A percentile compares a stretch with the other conserved stretches of the same genome.
Evolutionary conservation across 1,139 yeast genomes (phyloP).

Genomic region (Protomyces inundatus): DNA sequence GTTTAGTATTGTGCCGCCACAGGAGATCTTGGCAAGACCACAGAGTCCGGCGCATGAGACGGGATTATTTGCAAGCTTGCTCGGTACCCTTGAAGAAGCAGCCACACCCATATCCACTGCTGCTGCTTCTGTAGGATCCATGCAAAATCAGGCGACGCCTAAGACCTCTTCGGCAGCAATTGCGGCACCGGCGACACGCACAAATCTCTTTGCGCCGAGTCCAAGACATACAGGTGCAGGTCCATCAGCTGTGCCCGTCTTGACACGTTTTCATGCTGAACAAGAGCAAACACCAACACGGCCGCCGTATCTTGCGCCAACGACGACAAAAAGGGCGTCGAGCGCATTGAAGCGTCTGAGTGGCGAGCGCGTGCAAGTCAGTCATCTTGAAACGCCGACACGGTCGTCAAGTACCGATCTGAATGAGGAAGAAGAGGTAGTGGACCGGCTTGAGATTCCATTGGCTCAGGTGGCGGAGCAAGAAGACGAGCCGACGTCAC

Average conservation of each 20-base stretch:
- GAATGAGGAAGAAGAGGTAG: background rate
- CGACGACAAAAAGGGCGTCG: background rate
- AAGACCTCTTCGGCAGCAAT: background rate
- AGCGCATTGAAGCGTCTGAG: background rate
- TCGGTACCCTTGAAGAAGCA: conserved; percentile 1
- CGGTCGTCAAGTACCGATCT: background rate
- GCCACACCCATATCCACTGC: background rate
- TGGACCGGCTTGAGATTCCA: background rate
- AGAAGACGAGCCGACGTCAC: background rate
- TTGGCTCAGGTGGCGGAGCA: background rate
- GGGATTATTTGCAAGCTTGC: conserved; percentile 15
- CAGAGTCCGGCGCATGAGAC: conserved; percentile 15
- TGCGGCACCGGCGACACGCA: background rate
- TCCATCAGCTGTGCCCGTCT: background rate
- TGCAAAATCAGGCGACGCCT: too few species aligned
- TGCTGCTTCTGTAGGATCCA: too few species aligned
- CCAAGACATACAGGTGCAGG: background rate
- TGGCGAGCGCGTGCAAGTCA: background rate
- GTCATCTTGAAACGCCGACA: background rate
- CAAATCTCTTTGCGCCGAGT: background rate
- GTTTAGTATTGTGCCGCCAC: conserved; percentile 24
- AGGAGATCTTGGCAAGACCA: conserved; percentile 19
- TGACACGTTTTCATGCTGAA: background rate
- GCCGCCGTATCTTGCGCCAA: background rate
- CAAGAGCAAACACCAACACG: background rate